Base-by-base conservation (phyloP, 1,139 yeast species). In the Wickerhamomyces sp. region DNA sequence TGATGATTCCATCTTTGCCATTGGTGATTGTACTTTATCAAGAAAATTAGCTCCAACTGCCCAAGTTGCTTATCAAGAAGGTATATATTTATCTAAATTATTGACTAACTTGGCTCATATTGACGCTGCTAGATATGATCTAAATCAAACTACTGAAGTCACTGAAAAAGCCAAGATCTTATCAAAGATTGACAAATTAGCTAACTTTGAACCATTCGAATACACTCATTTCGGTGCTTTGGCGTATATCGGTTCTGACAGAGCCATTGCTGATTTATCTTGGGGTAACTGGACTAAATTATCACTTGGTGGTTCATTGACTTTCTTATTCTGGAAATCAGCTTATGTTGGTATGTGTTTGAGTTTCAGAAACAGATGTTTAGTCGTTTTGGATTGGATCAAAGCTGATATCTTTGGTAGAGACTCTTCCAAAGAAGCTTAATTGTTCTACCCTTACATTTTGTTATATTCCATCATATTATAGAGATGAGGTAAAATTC, bases 21-120 rank as follows among this genome's bases (percentile, higher is more conserved):
- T 90, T 47, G 97, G 97, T 60, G 97, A 90, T 69, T 89, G 97
- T 72, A 85, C 96, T 35, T 78, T 81, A 65, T 76, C 78, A 45
- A 85, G 94, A 52, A 89, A 89, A 62, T 80, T 76, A 51, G 95
- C 96, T 37, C 97, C 97, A 51, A 90, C 97, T 42, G 97, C 96
- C 36, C 97, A 90, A 72, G 97, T 89, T 44, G 97, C 97, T 34
- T 82, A 88, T 69, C 97, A 90, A 70, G 92, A 89, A 67, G 97
- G 96, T 58, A 72, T 74, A 47, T 90, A 78, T 66, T 76, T 90
- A 53, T 94, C 92, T 37, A 70, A 71, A 29, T 76, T 78, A 49
- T 83, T 90, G 64, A 75, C 76, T 64, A 78, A 73, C 55, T 68
- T 83, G 52, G 82, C 88, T 56, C 76, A 78, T 52, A 74, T 86